Evolutionary conservation across 108 stramenopile species (phyloP).

Genomic region (Craspedostauros australis): DNA sequence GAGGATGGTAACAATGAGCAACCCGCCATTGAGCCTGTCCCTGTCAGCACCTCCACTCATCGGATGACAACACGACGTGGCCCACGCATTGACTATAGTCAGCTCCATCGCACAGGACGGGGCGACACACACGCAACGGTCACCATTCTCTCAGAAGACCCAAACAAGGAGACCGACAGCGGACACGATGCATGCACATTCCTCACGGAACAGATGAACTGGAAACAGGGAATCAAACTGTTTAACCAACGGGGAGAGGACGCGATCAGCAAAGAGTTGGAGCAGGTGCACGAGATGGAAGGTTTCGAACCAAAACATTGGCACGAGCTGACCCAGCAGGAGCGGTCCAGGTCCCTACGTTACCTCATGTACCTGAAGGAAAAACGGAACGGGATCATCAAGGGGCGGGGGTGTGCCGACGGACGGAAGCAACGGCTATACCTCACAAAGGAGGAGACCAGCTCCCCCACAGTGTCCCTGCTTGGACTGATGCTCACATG

Average conservation of each 20-base stretch:
- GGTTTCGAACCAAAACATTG: slow-evolving; percentile 21
- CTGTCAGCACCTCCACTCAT: no score
- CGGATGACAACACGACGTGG: no score
- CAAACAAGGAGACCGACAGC: no score
- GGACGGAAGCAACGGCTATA: slow-evolving; percentile 32
- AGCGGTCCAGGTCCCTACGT: slow-evolving; percentile 17
- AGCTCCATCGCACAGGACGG: no score
- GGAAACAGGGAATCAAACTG: slow-evolving; percentile 16
- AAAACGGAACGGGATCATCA: slow-evolving; percentile 30
- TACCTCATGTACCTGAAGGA: slow-evolving; percentile 44
- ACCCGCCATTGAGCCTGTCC: no score
- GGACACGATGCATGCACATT: no score
- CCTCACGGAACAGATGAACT: no score
- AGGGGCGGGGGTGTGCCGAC: slow-evolving; percentile 32
- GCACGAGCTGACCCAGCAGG: slow-evolving; percentile 13
- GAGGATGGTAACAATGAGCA: no score
- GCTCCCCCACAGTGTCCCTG: slow-evolving; percentile 35
- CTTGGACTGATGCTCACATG: slow-evolving; percentile 19
- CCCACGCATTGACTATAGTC: no score
- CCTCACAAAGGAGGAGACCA: slow-evolving; percentile 17
- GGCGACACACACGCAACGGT: no score
- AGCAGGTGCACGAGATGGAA: slow-evolving; percentile 28
- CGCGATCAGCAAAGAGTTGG: slow-evolving; percentile 29
- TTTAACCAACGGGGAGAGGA: slow-evolving; percentile 28
- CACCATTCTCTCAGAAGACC: no score